phyloP scores from a whole-genome alignment of 2,329 filamentous ascomycete species.

The Ascochyta viciae-villosae region DNA sequence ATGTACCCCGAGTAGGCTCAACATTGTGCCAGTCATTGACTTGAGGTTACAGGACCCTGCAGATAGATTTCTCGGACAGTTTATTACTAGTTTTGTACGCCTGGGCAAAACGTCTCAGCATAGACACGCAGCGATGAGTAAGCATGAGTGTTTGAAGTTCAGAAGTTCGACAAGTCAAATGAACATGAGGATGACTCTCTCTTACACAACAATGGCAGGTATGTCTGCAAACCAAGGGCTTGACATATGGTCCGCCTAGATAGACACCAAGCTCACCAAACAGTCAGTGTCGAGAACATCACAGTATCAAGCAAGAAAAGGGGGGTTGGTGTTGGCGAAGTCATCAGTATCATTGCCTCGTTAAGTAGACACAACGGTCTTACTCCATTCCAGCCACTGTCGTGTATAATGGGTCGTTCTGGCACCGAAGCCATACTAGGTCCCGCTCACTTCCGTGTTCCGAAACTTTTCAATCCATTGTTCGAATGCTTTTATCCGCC shows the following conservation, averaged over 20 bases:
- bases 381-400: constrained; percentile 15
- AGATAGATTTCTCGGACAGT: not conserved
- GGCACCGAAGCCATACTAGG: constrained; percentile 17
- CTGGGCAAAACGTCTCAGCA: not conserved
- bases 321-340: constrained; percentile 3
- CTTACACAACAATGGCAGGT: not conserved
- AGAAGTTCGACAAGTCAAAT: not conserved
- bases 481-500: constrained; percentile 19
- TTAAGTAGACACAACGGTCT: constrained; percentile 18
- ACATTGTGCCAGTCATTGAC: not conserved
- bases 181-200: not conserved
- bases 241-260: not conserved
- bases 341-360: constrained; percentile 21
- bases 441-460: constrained; percentile 11
- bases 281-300: not conserved
- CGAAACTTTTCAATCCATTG: constrained; percentile 15
- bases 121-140: not conserved
- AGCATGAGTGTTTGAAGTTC: not conserved
- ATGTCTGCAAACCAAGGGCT: not conserved
- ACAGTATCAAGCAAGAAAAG: not conserved
- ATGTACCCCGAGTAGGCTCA: not conserved
- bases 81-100: not conserved
- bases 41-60: not conserved
- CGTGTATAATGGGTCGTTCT: constrained; percentile 7
- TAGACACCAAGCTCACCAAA: not conserved